Base-by-base conservation (phyloP, 192 early-diverging fungal species). In the Coemansia sp. region DNA sequence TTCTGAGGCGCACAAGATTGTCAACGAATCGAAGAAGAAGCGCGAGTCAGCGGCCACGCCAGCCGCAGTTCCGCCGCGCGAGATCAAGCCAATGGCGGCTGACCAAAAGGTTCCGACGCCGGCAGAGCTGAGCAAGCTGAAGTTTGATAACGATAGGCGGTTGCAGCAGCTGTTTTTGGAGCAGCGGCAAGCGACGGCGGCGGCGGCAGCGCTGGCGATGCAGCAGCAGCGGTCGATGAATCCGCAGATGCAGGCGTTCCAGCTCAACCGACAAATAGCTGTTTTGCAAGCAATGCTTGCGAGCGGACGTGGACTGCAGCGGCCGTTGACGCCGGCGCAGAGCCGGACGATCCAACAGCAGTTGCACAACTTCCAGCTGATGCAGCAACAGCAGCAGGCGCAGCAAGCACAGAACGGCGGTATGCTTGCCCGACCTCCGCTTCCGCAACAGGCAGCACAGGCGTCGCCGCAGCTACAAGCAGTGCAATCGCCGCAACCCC, bases 41-140 rank as follows among this genome's bases (percentile, higher is more conserved):
- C 66, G 64, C 20, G 71, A 79, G 37, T 20, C 71, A 1, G 64
- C 70, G 5, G 46, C 55, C 15, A 59, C 65, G 48, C 65, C 71
- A 8, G 59, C 64, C 1, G 21, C 72, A 4, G 72, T 74, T 21
- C 77, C 71, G 5, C 63, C 77, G 5, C 77, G 77, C 28, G 72
- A 79, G 46, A 73, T 74, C 38, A 71, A 74, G 59, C 60, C 71
- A 20, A 23, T 70, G 47, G 38, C 67, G 12, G 62, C 64, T 0
- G 77, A 69, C 49, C 77, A 79, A 34, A 68, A 74, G 57, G 77
- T 74, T 38, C 64, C 63, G 12, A 79, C 71, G 20, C 77, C 77
- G 17, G 72, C 61, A 10, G 77, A 79, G 59, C 68, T 79, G 60
- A 70, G 64, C 52, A 63, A 62, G 56, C 23, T 57, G 28, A 79